Evolutionary conservation across 495 filamentous ascomycete genomes (phyloP).

Genomic region (Echria macrotheca): DNA sequence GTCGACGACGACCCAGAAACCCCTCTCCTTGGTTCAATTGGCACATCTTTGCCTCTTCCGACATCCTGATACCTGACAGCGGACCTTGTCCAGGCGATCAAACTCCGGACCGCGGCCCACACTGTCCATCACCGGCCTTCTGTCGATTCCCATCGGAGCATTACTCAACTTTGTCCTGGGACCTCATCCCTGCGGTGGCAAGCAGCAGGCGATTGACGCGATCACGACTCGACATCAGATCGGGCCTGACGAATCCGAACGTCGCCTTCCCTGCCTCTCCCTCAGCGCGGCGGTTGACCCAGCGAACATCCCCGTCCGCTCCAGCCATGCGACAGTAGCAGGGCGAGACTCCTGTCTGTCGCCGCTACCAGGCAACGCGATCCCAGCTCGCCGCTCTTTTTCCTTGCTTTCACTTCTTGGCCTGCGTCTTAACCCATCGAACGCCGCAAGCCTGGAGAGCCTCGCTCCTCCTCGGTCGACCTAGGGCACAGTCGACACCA

Average conservation of each 20-base stretch:
- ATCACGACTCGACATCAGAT: constrained; percentile 8
- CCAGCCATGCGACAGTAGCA: constrained; percentile 22
- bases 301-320: constrained; percentile 12
- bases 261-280: not conserved
- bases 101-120: constrained; percentile 19
- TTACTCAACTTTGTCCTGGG: too few relatives aligned
- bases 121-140: constrained; percentile 3
- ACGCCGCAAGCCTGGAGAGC: constrained; percentile 14
- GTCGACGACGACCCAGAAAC: not conserved
- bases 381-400: constrained; percentile 11
- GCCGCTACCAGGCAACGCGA: constrained; percentile 14
- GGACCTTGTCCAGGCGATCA: constrained; percentile 29
- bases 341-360: constrained; percentile 14
- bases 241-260: constrained; percentile 4
- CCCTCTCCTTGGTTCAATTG: constrained; percentile 2
- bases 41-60: constrained; percentile 23
- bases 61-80: constrained; percentile 19
- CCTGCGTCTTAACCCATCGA: constrained; percentile 13
- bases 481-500: constrained; percentile 43
- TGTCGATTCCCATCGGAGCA: constrained; percentile 1
- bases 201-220: not conserved
- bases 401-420: constrained; percentile 5
- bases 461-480: constrained; percentile 24
- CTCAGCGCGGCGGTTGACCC: constrained; percentile 13
- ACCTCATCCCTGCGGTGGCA: too few relatives aligned